Evolutionary conservation across 106 monocot genomes (phyloP).

Genomic region (Acanthochlamys bracteata): DNA sequence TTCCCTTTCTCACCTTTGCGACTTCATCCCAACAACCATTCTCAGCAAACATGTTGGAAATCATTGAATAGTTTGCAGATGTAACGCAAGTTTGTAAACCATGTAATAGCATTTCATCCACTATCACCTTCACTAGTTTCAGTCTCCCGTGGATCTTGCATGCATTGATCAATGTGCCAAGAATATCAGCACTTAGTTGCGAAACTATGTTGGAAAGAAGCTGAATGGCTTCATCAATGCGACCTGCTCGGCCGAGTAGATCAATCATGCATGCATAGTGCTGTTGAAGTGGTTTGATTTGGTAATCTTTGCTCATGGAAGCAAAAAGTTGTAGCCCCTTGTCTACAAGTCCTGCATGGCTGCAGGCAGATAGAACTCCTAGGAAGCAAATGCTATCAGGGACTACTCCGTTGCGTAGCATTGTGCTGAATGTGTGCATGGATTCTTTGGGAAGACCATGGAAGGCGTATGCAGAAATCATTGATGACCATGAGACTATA

Average conservation of each 20-base stretch:
- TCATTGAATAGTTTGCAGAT: slow-evolving; percentile 27
- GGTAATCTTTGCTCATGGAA: slow-evolving; percentile 39
- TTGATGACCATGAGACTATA: slow-evolving; percentile 44
- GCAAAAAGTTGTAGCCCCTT: slow-evolving; percentile 34
- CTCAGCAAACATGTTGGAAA: slow-evolving; percentile 34
- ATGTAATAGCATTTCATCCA: slow-evolving; percentile 28
- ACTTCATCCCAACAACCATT: slow-evolving; percentile 29
- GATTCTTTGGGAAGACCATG: slow-evolving; percentile 42
- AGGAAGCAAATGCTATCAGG: slow-evolving; percentile 39
- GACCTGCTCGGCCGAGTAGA: slow-evolving; percentile 51
- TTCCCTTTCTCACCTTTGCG: slow-evolving; percentile 28
- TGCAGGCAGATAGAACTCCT: slow-evolving; percentile 51
- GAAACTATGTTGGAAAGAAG: slow-evolving; percentile 27
- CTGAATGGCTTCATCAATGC: slow-evolving; percentile 31
- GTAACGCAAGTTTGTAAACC: slow-evolving; percentile 12
- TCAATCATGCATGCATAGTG: slow-evolving; percentile 61
- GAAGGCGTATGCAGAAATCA: slow-evolving; percentile 54
- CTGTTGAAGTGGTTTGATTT: slow-evolving; percentile 27
- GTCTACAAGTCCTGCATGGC: slow-evolving; percentile 58
- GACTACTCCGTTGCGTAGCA: slow-evolving; percentile 33
- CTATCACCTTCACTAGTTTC: slow-evolving; percentile 40
- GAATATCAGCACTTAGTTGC: slow-evolving; percentile 23
- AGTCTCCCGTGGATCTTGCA: slow-evolving; percentile 40
- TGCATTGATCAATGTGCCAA: slow-evolving; percentile 53
- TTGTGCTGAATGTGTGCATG: slow-evolving; percentile 29